Conservation (phyloP, 768 basidiomycete species). For the Pleurotus tuber-regium region DNA sequence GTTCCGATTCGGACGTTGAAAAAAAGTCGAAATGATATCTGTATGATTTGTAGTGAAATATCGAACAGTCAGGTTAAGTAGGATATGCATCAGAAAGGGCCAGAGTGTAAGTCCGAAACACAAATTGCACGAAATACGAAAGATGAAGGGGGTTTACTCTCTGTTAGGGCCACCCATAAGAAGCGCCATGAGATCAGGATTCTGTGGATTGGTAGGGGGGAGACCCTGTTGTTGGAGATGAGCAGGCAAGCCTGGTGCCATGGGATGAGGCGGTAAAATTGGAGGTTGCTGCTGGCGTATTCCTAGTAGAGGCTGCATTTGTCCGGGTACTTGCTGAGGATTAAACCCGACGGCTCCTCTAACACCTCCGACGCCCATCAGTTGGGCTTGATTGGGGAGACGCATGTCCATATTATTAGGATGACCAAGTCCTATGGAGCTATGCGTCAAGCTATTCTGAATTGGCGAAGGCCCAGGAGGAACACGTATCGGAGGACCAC, state of each 20-base stretch:
- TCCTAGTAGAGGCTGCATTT: conserved; percentile 42
- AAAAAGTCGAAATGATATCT: conserved; percentile 3
- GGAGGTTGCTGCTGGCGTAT: conserved; percentile 50
- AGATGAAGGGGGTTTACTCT: conserved; percentile 44
- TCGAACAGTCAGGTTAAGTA: background rate
- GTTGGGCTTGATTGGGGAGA: conserved; percentile 45
- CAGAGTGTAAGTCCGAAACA: conserved; percentile 9
- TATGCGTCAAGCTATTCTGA: conserved; percentile 43
- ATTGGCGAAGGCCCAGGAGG: conserved; percentile 48
- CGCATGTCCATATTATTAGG: conserved; percentile 55
- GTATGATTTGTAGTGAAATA: conserved; percentile 8
- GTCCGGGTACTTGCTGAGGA: conserved; percentile 45
- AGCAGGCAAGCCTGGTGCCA: conserved; percentile 45
- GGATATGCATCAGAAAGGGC: conserved; percentile 8
- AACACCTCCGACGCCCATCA: conserved; percentile 48
- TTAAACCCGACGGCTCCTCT: conserved; percentile 46
- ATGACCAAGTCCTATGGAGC: conserved; percentile 53
- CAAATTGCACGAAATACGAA: conserved; percentile 1
- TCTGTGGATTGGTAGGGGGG: conserved; percentile 46
- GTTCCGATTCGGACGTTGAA: too few relatives aligned
- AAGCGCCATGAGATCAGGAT: conserved; percentile 80
- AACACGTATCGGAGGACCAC: conserved; percentile 49
- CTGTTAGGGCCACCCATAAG: conserved; percentile 73
- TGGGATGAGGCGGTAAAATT: conserved; percentile 56
- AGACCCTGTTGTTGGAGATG: conserved; percentile 64